Base-by-base conservation (phyloP, 306 rosid genomes). In the Trichosanthes cucumerina region DNA sequence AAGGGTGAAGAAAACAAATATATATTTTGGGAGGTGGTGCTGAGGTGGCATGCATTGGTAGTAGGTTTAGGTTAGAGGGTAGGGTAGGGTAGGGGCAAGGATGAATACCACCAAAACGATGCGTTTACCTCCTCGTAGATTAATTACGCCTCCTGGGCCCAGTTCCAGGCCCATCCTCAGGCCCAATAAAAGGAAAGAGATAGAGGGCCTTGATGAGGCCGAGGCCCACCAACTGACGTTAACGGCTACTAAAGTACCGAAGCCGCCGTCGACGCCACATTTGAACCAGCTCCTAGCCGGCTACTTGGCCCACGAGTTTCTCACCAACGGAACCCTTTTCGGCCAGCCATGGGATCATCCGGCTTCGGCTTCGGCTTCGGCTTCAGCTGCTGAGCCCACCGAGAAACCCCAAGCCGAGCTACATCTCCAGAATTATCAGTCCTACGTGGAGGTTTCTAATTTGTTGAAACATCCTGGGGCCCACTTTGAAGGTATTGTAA, bases 101-200 rank as follows among this genome's bases (percentile, higher is more conserved):
- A 95, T 92, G 98, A 92, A 81, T 80, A 68, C 75, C 52, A 95
- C 98, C 87, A 95, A 95, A 91, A 88, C 96, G 89, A 92, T 95
- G 97, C 97, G 96, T 87, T 88, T 91, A 5, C 97, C 98, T 14
- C 98, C 98, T 49, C 98, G 97, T 52, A 91, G 97, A 18, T 81
- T 86, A 28, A 77, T 84, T 80, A 90, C 96, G 86, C 78, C 89
- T 6, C 39, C 64, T 2, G 13, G 47, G 72, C 73, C 73, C 73
- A 36, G 1, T 33, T 2, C 10, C 2, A 56, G 60, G 24, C 50
- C 43, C 43, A 39, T 6, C 6, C 2, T 34, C 18, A 24, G 36
- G 34, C 69, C 72, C 74, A 87, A 68, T 53, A 95, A 92, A 89
- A 83, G 95, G 44, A 92, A 88, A 83, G 97, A 92, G 53, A 77